Evolutionary conservation across 768 basidiomycete species (phyloP), one percentile per base, ranked within the genome.

Genomic region (Boletus vinaceobasis): DNA sequence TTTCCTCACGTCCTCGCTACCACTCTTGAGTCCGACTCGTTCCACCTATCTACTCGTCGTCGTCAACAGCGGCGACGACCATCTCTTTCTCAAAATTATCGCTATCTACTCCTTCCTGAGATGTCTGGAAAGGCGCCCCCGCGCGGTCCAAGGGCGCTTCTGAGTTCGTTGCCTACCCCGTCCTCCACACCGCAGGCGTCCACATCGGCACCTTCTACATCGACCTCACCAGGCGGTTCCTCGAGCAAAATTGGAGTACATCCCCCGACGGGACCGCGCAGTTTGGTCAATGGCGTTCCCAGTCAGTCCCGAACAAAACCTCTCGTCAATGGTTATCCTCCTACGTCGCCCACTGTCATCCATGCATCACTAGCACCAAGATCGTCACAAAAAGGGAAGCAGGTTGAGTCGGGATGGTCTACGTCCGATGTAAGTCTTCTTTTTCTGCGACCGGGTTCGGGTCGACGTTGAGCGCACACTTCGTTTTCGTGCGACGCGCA

Each of bases 41-140:
- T 52, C 35, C 36, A n/a, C 37, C 37, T 11, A n/a, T 57, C 49
- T 60, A 17, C 57, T 58, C 65, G 62, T 68, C 66, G 61, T 60
- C 66, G 59, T 63, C 58, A 53, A 50, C 61, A 47, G 47, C 66
- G 66, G 47, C 66, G 64, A 53, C 64, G 52, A 55, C 64, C 0
- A 11, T 43, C 19, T 58, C 15, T 50, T 35, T 19, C 33, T 29
- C 32, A 17, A 33, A 48, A 48, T 27, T 37, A 2, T 37, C 48
- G 2, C 23, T 19, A 51, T 52, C 37, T 14, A 51, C 48, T 21
- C 46, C 23, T 26, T n/a, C 47, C 35, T 37, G 36, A 48, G 36
- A 60, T 90, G 88, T 88, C 87, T 71, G 86, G 87, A 66, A 88
- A 86, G 75, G 84, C 81, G 48, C 88, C 88, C 62, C 88, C 88